phyloP scores from a whole-genome alignment of 2,329 filamentous ascomycete species.

The Penicillium sp. region DNA sequence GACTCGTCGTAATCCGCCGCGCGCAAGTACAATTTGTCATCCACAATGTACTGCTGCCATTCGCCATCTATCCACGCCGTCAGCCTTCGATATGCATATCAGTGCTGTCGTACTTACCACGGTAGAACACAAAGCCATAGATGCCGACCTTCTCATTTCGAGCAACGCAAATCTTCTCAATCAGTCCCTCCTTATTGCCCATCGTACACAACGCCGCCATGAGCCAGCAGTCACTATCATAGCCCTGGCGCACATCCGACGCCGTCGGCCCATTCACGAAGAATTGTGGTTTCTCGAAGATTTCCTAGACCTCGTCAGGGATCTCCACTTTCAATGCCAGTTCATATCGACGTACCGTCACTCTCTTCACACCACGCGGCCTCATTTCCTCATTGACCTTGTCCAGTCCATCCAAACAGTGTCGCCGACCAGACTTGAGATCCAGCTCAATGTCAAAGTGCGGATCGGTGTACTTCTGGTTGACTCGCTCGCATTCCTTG shows the following conservation, averaged over 20 bases:
- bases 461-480: conserved; percentile 81
- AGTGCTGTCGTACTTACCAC: conserved; percentile 43
- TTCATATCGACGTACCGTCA: conserved; percentile 44
- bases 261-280: conserved; percentile 72
- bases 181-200: conserved; percentile 65
- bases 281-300: conserved; percentile 72
- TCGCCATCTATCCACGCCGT: conserved; percentile 60
- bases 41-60: conserved; percentile 87
- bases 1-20: conserved; percentile 78
- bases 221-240: conserved; percentile 80
- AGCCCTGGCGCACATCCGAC: conserved; percentile 73
- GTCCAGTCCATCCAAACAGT: conserved; percentile 51
- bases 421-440: conserved; percentile 55
- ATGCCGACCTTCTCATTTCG: conserved; percentile 69
- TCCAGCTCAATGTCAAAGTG: conserved; percentile 81
- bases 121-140: conserved; percentile 79
- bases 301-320: conserved; percentile 51
- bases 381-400: conserved; percentile 38
- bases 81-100: background rate
- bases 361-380: conserved; percentile 71
- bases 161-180: conserved; percentile 69
- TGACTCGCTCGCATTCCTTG: conserved; percentile 65
- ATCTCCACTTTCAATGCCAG: background rate
- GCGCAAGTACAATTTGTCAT: conserved; percentile 82
- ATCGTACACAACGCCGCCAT: conserved; percentile 75